Evolutionary conservation across 1,284 basidiomycete species (phyloP), one percentile per base, ranked within the genome.

Genomic region (Somion occarium): DNA sequence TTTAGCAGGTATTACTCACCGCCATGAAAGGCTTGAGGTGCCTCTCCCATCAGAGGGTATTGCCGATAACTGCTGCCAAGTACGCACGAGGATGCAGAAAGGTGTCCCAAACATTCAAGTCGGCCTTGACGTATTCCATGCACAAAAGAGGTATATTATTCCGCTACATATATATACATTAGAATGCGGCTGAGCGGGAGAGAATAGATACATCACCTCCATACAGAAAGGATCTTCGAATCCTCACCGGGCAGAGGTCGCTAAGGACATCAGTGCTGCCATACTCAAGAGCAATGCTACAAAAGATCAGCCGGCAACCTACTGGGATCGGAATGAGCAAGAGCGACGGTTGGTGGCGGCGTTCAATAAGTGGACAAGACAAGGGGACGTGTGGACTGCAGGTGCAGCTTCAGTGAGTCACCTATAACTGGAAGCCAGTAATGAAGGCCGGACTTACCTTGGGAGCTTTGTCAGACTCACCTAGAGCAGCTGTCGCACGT

Each of bases 1-100:
- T 1, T 53, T 66, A 1, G 20, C 51, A 7, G 62, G 61, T 12
- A 27, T 59, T 3, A 53, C 50, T 38, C 18, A 23, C 0, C 54
- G 59, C 0, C 56, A 51, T 19, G 46, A 42, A 1, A n/a, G 47
- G 2, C 56, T 63, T 0, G 55, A 50, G 0, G 43, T 61, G 2
- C 18, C 51, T 0, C 24, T 49, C 0, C 61, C 62, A 0, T 56
- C 57, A 37, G 56, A 59, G 46, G 56, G 50, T 0, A 51, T 60
- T 12, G 57, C 52, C 1, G 63, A 64, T 51, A 64, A 63, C 42
- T 65, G 62, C 47, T 64, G 61, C 49, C 51, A 55, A 39, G 56
- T 63, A 3, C 42, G 52, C 34, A 42, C 7, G 23, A 54, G 54
- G 22, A 54, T 61, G 2, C 12, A 19, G 27, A 20, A 24, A 1